Base-by-base conservation (phyloP, 108 stramenopile genomes). In the Aureococcus anophagefferens region DNA sequence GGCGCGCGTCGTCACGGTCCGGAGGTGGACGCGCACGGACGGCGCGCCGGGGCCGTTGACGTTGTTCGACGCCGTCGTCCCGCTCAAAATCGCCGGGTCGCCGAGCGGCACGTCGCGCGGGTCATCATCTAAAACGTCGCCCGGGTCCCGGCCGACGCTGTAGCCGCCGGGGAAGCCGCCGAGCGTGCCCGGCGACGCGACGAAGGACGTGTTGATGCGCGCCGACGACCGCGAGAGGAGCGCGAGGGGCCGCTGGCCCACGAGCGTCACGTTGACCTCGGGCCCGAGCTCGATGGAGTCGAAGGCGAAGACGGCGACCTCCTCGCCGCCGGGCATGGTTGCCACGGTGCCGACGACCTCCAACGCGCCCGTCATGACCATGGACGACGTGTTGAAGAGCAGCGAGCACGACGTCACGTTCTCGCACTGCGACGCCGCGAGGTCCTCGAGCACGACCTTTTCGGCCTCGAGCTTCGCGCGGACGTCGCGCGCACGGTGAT, bases 91-190 rank as follows among this genome's bases (percentile, higher is more conserved):
- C 40, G 5, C 9, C 40, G 40, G 40, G 34, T 25, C 28, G 44
- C 66, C 67, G 64, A n/a, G 30, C 5, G 65, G 74, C 40, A 70
- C 63, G 36, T 65, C 72, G 40, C 40, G 31, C 0, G 64, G 63
- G 29, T 69, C 30, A 31, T 63, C 44, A 68, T 28, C 21, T 11
- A 59, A 28, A 1, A 25, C 25, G 21, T 59, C 51, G 21, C 3
- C 51, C 7, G 25, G 68, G 44, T 74, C 40, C 4, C 90, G 82
- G 40, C 73, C 78, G 51, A 89, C 80, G 4, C 80, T 82, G n/a
- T 80, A 82, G 29, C 90, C 90, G 13, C 90, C 90, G 25, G 87
- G 88, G 72, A 90, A 89, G 14, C 90, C 90, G 31, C 88, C 88
- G 33, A 90, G 77, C 25, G 87, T 86, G 15, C 84, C 86, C 9